A percentile compares a stretch with the other conserved stretches of the same genome.
These are phyloP conservation scores for Phytophthora hybrid DNA, from an alignment of 352 stramenopile genomes.

Conservation along the genomic window DNA sequence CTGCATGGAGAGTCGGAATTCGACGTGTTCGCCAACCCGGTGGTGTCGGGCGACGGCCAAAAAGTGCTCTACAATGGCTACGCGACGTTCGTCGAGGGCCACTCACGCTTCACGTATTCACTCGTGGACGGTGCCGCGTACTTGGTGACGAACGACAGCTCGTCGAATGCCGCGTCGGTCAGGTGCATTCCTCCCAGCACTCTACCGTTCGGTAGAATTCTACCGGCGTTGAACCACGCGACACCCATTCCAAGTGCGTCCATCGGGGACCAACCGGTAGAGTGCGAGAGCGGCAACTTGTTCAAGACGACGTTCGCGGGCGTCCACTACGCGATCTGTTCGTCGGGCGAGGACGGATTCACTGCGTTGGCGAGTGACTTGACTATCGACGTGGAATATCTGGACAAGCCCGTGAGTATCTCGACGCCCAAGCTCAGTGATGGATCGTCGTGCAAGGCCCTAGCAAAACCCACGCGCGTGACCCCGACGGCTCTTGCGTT, in stretches of 20 bases:
- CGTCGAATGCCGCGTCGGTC: constrained; percentile 12
- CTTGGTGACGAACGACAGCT: constrained; percentile 29
- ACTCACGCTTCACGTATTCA: constrained; percentile 35
- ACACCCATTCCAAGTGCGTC: constrained; percentile 22
- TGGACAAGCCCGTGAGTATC: constrained; percentile 14
- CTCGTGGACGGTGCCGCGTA: constrained; percentile 38
- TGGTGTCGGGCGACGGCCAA: constrained; percentile 26
- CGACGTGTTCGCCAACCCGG: constrained; percentile 38
- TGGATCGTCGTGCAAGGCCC: constrained; percentile 9
- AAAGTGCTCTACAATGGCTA: constrained; percentile 40
- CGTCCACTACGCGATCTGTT: constrained; percentile 39
- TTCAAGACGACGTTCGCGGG: constrained; percentile 42
- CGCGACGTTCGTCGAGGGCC: constrained; percentile 33
- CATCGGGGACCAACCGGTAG: constrained; percentile 19
- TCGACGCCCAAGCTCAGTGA: constrained; percentile 5
- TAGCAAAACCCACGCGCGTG: constrained; percentile 9
- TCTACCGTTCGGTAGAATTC: constrained; percentile 32
- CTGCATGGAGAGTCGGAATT: constrained; percentile 36
- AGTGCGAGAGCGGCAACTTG: constrained; percentile 37
- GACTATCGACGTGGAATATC: constrained; percentile 41
- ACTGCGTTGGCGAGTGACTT: constrained; percentile 38
- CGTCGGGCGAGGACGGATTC: constrained; percentile 26
- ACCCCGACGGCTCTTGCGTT: constrained; percentile 21
- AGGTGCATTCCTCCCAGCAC: constrained; percentile 27
- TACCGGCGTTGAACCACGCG: constrained; percentile 24